Evolutionary conservation across 306 rosid genomes (phyloP).

Genomic region (Spatholobus suberectus): DNA sequence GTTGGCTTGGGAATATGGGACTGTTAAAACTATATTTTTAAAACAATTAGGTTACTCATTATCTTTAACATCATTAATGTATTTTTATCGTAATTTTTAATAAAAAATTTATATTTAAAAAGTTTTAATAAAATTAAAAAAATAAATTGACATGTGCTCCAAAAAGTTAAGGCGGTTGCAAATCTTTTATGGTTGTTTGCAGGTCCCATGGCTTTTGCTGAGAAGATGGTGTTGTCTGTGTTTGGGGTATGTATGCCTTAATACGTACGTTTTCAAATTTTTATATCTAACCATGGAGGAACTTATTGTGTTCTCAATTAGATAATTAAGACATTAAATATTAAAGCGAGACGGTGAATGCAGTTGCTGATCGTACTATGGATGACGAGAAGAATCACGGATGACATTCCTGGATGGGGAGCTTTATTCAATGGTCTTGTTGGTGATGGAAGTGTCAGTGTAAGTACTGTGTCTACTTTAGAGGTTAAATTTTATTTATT

Average conservation of each 20-base stretch:
- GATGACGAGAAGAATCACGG: constrained; percentile 93
- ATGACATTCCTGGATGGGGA: constrained; percentile 96
- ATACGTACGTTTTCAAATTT: not conserved
- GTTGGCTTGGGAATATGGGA: not conserved
- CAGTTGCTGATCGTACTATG: constrained; percentile 76
- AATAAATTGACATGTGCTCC: not conserved
- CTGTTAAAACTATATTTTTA: not conserved
- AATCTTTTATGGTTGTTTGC: not conserved
- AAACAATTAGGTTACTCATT: too few species aligned
- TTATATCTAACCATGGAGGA: not conserved
- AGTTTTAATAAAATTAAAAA: too few species aligned
- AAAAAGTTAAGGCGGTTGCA: not conserved
- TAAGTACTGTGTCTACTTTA: constrained; percentile 38
- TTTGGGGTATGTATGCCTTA: constrained; percentile 63
- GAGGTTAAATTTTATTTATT: not conserved
- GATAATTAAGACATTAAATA: not conserved
- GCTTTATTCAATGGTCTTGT: constrained; percentile 73
- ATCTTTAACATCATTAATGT: too few species aligned
- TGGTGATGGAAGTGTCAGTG: constrained; percentile 92
- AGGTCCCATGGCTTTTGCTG: constrained; percentile 93
- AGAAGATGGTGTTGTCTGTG: constrained; percentile 77
- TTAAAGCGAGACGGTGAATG: not conserved
- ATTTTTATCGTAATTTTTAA: too few species aligned
- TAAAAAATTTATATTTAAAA: too few species aligned
- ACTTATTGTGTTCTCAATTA: not conserved